phyloP scores from a whole-genome alignment of 2,329 filamentous ascomycete genomes.

The Clarireedia monteithiana region DNA sequence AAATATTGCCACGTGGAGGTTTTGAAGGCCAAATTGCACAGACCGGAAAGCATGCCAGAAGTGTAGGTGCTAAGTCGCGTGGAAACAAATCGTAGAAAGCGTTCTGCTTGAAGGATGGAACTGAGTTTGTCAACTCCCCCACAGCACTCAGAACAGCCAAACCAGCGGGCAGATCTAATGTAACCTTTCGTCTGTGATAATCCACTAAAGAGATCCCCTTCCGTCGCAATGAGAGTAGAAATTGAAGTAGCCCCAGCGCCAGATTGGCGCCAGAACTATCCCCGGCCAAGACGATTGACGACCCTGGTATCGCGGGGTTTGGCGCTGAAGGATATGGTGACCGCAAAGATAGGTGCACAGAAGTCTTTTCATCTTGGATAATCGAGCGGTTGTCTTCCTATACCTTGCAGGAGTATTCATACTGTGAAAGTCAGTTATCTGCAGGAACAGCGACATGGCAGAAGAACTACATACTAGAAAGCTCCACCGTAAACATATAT shows the following conservation, averaged over 20 bases:
- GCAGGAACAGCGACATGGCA: background rate
- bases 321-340: background rate
- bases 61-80: background rate
- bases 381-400: background rate
- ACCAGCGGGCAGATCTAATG: background rate
- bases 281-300: background rate
- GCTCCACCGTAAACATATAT: background rate
- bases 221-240: background rate
- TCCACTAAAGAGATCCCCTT: background rate
- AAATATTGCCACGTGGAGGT: background rate
- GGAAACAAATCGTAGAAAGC: background rate
- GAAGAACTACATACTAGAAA: background rate
- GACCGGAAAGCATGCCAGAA: background rate
- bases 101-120: background rate
- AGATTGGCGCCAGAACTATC: background rate
- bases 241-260: background rate
- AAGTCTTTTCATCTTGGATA: background rate
- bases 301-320: background rate
- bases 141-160: background rate
- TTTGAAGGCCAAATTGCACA: constrained; percentile 1
- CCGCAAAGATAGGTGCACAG: background rate
- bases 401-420: background rate
- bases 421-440: background rate
- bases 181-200: background rate
- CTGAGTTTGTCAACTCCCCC: background rate